Evolutionary conservation across 306 rosid species (phyloP).

Genomic region (Nissolia schottii): DNA sequence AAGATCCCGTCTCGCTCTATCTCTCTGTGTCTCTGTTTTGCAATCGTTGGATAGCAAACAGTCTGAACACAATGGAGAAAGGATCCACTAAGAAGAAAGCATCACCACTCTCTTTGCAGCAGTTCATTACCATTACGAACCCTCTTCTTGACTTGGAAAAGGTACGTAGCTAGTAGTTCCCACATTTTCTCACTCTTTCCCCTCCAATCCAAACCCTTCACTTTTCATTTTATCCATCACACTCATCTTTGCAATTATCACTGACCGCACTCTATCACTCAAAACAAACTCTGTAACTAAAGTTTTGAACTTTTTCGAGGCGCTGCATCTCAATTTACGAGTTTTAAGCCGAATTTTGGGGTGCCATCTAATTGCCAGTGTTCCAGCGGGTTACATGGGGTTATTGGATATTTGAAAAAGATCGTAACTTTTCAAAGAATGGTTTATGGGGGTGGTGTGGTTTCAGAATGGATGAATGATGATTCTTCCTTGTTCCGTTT

Average conservation of each 20-base stretch:
- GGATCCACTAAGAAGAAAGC: slow-evolving; percentile 45
- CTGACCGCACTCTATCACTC: background rate
- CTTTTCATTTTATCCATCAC: background rate
- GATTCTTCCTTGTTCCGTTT: background rate
- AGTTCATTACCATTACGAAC: slow-evolving; percentile 64
- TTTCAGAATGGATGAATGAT: background rate
- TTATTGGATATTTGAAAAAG: background rate
- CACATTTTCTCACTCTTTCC: background rate
- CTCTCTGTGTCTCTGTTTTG: background rate
- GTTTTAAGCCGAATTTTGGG: background rate
- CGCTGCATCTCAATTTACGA: background rate
- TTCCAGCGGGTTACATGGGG: background rate
- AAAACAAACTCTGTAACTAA: background rate
- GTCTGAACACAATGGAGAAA: slow-evolving; percentile 41
- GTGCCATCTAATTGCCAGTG: background rate
- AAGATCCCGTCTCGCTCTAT: background rate
- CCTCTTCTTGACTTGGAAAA: slow-evolving; percentile 94
- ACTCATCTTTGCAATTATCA: background rate
- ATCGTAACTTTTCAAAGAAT: background rate
- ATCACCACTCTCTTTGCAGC: slow-evolving; percentile 58
- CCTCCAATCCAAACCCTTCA: background rate
- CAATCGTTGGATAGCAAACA: background rate
- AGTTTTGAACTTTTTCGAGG: slow-evolving; percentile 7
- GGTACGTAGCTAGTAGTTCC: slow-evolving; percentile 39
- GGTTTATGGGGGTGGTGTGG: background rate